Conservation (phyloP, 345 rosid genomes). For the Trapa bicornis region DNA sequence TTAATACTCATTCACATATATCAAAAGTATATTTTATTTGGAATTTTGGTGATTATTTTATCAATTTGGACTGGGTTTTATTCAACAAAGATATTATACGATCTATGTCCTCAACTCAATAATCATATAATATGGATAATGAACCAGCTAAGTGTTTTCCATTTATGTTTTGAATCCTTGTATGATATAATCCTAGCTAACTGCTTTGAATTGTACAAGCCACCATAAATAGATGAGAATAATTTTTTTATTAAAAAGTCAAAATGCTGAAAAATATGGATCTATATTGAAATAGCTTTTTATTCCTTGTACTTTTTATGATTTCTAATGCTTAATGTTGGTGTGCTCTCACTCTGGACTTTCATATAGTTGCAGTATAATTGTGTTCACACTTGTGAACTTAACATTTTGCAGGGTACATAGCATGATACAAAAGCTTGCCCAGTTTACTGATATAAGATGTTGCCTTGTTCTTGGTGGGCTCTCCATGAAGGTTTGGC, state of each 20-base stretch:
- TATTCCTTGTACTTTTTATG: background rate
- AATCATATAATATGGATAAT: background rate
- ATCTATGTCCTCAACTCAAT: background rate
- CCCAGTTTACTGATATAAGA: conserved; percentile 79
- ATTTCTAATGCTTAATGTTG: background rate
- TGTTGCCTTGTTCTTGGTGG: conserved; percentile 94
- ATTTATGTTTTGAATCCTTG: background rate
- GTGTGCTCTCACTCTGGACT: background rate
- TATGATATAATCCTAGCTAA: background rate
- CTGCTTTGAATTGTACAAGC: background rate
- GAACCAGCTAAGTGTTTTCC: background rate
- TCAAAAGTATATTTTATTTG: background rate
- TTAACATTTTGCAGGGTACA: conserved; percentile 53
- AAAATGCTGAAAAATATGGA: background rate
- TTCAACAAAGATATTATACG: background rate
- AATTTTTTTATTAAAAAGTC: background rate
- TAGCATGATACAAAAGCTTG: conserved; percentile 78
- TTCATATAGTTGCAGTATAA: background rate
- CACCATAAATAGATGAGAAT: background rate
- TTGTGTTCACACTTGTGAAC: background rate
- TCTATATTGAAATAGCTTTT: background rate
- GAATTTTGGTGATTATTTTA: background rate
- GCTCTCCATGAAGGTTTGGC: conserved; percentile 68
- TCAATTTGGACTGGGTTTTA: background rate
- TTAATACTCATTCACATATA: background rate